Base-by-base conservation (phyloP, 1,284 basidiomycete genomes). In the Nidula niveotomentosa region DNA sequence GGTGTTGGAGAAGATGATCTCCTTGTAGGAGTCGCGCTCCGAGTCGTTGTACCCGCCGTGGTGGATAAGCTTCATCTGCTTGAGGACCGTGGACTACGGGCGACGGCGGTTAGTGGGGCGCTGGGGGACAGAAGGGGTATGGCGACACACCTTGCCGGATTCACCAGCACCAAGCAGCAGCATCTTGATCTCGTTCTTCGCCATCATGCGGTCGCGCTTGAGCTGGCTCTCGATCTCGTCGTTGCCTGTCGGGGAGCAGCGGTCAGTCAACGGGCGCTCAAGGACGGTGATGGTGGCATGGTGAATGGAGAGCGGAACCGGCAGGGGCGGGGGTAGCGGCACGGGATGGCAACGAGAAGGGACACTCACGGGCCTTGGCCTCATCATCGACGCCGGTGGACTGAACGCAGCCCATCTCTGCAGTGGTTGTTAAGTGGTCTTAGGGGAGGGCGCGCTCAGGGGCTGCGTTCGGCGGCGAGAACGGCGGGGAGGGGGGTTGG, bases 11-110 rank as follows among this genome's bases (percentile, higher is more conserved):
- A 87, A 98, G 68, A 98, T 96, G 67, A 98, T 98, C 75, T 98
- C 96, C 74, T 94, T 94, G 84, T 97, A 98, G 43, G 91, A 93
- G 61, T 96, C 94, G 49, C 96, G 82, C 75, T 99, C 96, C 62
- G 89, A 86, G 56, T 90, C 86, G 59, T 91, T 93, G 80, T 98
- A 98, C 1, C 94, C 88, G 56, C 90, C 91, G 57, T 92, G 91
- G 70, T 96, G 91, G 57, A 97, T 96, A 70, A 96, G 86, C 69
- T 96, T 94, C 94, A 96, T 96, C 75, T 97, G 94, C 76, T 97
- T 96, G 59, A 97, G 80, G 30, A 97, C 91, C 2, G 94, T 97
- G 18, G 93, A 95, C 85, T 94, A 47, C 30, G 37, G 13, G n/a
- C 30, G 51, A 8, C 4, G 41, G 43, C 9, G 8, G 45, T 17